Conservation (phyloP, 306 rosid species). For the Cucumis sativus region DNA sequence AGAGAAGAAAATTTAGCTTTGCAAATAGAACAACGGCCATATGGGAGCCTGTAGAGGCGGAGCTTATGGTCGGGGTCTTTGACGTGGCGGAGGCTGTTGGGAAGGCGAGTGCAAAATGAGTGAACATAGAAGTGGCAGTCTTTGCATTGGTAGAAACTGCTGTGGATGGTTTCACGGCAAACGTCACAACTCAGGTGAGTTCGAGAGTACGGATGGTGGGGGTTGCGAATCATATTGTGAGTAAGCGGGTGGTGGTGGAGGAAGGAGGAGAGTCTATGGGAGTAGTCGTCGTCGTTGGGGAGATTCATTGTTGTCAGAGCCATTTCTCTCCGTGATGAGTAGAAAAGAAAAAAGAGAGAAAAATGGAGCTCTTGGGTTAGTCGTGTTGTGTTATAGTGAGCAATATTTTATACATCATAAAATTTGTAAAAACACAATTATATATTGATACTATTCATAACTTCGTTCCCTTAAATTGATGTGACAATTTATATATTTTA, state of each 20-base stretch:
- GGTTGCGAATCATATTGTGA: background rate
- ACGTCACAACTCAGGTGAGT: background rate
- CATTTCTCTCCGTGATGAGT: background rate
- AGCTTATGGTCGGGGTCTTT: background rate
- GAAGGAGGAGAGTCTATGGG: constrained; percentile 4
- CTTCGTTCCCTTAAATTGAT: too few relatives aligned
- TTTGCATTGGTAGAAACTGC: constrained; percentile 11
- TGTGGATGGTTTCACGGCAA: constrained; percentile 3
- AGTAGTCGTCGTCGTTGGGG: background rate
- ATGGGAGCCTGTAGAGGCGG: background rate
- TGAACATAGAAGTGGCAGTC: constrained; percentile 12
- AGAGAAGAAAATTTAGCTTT: background rate
- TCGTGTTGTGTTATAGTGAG: too few relatives aligned
- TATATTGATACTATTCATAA: too few relatives aligned
- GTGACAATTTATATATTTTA: too few relatives aligned
- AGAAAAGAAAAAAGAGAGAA: background rate
- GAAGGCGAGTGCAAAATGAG: constrained; percentile 12
- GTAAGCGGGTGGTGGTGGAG: background rate
- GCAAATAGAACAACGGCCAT: background rate
- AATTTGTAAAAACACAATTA: too few relatives aligned
- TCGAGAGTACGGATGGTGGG: background rate
- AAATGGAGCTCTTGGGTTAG: background rate
- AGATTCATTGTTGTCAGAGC: background rate
- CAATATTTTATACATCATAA: too few relatives aligned
- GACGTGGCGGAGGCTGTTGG: constrained; percentile 8